Conservation (phyloP, 2,329 filamentous ascomycete genomes). For the Aspergillus ibericus region DNA sequence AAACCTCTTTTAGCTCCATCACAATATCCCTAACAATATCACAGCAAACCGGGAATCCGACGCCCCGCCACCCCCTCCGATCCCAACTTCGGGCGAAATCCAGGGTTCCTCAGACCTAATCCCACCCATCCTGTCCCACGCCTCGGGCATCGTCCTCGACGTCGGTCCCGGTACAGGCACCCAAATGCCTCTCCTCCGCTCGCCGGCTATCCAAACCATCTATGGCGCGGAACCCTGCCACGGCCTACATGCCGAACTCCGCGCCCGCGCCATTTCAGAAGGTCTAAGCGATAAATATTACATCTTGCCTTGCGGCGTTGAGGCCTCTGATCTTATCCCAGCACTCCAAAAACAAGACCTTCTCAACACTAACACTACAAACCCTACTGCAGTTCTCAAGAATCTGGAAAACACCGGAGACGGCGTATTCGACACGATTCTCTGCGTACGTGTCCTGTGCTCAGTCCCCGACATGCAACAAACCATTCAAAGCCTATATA, state of each 20-base stretch:
- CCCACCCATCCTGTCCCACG: constrained; percentile 41
- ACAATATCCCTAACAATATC: constrained; percentile 1
- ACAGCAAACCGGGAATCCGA: constrained; percentile 16
- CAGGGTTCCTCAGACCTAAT: constrained; percentile 40
- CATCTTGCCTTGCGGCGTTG: constrained; percentile 50
- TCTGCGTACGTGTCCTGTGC: constrained; percentile 57
- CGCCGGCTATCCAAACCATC: constrained; percentile 45
- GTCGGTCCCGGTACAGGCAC: constrained; percentile 56
- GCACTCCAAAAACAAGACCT: constrained; percentile 47
- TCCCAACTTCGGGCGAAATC: constrained; percentile 17
- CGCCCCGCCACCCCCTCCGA: constrained; percentile 1
- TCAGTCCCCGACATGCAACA: constrained; percentile 51
- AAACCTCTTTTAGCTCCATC: constrained; percentile 1
- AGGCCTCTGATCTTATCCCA: constrained; percentile 48
- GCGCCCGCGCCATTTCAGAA: constrained; percentile 39
- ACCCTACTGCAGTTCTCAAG: constrained; percentile 4
- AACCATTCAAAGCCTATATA: constrained; percentile 50
- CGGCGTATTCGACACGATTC: constrained; percentile 55
- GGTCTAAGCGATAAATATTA: constrained; percentile 51
- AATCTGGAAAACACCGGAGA: no score
- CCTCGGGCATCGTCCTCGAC: constrained; percentile 48
- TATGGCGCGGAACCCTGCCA: constrained; percentile 57
- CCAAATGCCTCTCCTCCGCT: constrained; percentile 49
- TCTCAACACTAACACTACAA: constrained; percentile 19
- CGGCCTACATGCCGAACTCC: constrained; percentile 49